These are phyloP conservation scores for Cymbopogon flexuosus DNA, from an alignment of 202 grass and related monocot species.

Conservation along the genomic window DNA sequence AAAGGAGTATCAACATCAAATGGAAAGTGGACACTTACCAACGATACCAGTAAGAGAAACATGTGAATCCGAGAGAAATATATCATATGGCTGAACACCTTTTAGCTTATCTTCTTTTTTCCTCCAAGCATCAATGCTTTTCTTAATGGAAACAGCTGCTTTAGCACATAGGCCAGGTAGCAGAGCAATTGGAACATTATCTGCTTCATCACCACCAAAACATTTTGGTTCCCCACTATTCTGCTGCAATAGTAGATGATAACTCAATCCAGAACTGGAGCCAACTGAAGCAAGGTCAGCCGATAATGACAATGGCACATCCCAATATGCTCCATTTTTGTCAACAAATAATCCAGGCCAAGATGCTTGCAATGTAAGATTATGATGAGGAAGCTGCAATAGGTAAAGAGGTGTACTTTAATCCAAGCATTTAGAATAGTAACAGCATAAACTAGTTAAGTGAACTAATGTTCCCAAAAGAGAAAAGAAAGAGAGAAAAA, in stretches of 20 bases:
- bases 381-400: conserved; percentile 64
- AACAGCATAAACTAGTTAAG: neutral
- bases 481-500: neutral
- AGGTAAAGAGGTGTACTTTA: conserved; percentile 14
- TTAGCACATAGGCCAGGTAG: conserved; percentile 70
- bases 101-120: conserved; percentile 84
- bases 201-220: conserved; percentile 52
- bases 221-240: conserved; percentile 73
- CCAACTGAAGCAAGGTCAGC: conserved; percentile 71
- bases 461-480: neutral
- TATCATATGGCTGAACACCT: conserved; percentile 86
- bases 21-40: conserved; percentile 48
- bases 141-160: conserved; percentile 68
- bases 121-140: conserved; percentile 66
- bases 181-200: conserved; percentile 52
- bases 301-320: conserved; percentile 72
- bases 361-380: conserved; percentile 63
- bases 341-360: conserved; percentile 88
- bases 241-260: conserved; percentile 72
- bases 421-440: conserved; percentile 16
- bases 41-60: conserved; percentile 61
- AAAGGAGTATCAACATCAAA: conserved; percentile 5
- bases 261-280: conserved; percentile 72
- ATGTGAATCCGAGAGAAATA: conserved; percentile 85
- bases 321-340: conserved; percentile 71